Conservation (phyloP, 73 alveolate genomes). For the Paramecium octaurelia region DNA sequence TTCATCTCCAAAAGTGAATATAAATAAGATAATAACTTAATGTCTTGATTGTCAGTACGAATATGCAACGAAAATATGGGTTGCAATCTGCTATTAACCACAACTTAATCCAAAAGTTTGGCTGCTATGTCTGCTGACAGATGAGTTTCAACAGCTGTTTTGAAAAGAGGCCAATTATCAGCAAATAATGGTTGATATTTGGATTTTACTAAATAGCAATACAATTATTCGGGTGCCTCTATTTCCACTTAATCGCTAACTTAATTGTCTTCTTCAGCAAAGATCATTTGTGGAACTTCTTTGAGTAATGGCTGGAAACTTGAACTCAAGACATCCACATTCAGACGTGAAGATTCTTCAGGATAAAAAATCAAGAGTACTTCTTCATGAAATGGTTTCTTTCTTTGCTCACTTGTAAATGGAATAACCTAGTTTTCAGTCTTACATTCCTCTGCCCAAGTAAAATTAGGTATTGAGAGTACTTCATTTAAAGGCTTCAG, state of each 20-base stretch:
- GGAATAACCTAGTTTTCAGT: conserved; percentile 3
- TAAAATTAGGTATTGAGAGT: not conserved
- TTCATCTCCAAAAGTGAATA: not conserved
- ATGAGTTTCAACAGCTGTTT: not conserved
- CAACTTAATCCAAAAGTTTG: not conserved
- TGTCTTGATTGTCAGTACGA: not conserved
- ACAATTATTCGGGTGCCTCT: conserved; percentile 9
- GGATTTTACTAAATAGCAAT: conserved; percentile 14
- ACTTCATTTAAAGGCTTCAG: not conserved
- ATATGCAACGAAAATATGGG: not conserved
- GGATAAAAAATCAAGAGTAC: conserved; percentile 13
- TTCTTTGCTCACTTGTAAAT: not conserved
- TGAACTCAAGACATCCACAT: not conserved
- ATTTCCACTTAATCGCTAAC: not conserved
- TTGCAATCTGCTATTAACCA: not conserved
- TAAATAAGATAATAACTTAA: not conserved
- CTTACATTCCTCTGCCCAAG: conserved; percentile 11
- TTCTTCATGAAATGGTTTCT: not conserved
- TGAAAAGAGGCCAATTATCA: not conserved
- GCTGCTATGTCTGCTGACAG: not conserved
- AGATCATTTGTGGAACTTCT: not conserved
- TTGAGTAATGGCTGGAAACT: not conserved
- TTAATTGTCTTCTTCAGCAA: not conserved
- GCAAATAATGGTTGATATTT: not conserved
- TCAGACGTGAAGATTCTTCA: not conserved